Evolutionary conservation across 2,329 filamentous ascomycete species (phyloP).

Genomic region (Fusarium setosum): DNA sequence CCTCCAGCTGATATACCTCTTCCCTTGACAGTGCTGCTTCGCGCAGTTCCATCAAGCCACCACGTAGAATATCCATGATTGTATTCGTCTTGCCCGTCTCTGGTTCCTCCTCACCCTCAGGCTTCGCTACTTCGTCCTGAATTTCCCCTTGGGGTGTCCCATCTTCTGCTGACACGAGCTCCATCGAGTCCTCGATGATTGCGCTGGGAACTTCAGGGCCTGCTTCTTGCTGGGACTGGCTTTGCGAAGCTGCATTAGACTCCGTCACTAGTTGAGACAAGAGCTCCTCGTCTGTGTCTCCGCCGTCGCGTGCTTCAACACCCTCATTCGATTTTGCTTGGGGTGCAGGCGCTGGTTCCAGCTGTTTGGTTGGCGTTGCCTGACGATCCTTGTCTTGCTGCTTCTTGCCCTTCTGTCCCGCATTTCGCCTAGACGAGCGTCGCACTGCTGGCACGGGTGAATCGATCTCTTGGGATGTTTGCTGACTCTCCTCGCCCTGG

Average conservation of each 20-base stretch:
- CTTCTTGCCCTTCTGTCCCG: slow-evolving; percentile 30
- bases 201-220: slow-evolving; percentile 16
- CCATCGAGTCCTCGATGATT: slow-evolving; percentile 39
- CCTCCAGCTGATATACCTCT: slow-evolving; percentile 78
- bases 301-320: slow-evolving; percentile 35
- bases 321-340: not conserved
- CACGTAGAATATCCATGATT: slow-evolving; percentile 49
- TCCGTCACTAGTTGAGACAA: slow-evolving; percentile 55
- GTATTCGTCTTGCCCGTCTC: slow-evolving; percentile 28
- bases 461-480: slow-evolving; percentile 25
- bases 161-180: slow-evolving; percentile 14
- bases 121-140: not conserved
- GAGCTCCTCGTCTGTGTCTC: slow-evolving; percentile 55
- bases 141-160: not conserved
- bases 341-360: slow-evolving; percentile 3
- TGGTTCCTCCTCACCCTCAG: not conserved
- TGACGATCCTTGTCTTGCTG: slow-evolving; percentile 18
- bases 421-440: slow-evolving; percentile 39
- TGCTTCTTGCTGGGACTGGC: slow-evolving; percentile 41
- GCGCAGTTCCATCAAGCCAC: slow-evolving; percentile 67
- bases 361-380: slow-evolving; percentile 17
- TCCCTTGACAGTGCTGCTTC: slow-evolving; percentile 69
- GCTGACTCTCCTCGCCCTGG: slow-evolving; percentile 32
- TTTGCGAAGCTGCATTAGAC: slow-evolving; percentile 52
- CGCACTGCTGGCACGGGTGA: slow-evolving; percentile 35